Evolutionary conservation across 805 yeast genomes (phyloP).

Genomic region (Nakazawaea molendinolei): DNA sequence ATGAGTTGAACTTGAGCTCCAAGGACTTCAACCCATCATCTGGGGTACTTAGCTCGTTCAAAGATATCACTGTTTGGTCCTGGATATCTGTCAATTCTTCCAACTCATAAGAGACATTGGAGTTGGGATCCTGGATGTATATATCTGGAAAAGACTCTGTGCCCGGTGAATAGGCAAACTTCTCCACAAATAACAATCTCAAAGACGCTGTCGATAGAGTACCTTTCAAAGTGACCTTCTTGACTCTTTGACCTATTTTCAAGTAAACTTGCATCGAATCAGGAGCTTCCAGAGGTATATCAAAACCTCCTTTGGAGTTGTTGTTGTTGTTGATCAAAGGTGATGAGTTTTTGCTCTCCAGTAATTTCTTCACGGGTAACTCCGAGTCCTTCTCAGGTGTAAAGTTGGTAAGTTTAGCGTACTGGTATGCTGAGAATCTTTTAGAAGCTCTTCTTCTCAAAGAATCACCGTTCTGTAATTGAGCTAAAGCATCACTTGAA

Average conservation of each 20-base stretch:
- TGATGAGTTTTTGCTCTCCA: no score
- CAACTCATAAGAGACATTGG: conserved; percentile 66
- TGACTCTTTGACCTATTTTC: conserved; percentile 45
- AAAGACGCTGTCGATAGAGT: conserved; percentile 48
- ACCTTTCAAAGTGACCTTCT: conserved; percentile 38
- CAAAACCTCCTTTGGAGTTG: not conserved
- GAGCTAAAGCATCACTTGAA: conserved; percentile 56
- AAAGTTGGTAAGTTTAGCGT: conserved; percentile 60
- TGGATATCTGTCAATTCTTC: conserved; percentile 58
- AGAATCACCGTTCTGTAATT: conserved; percentile 75
- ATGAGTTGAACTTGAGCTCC: conserved; percentile 20
- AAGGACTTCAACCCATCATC: conserved; percentile 19
- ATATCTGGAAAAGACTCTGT: conserved; percentile 69
- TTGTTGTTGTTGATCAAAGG: not conserved
- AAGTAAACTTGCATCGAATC: conserved; percentile 32
- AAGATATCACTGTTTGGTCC: conserved; percentile 52
- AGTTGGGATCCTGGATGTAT: conserved; percentile 55
- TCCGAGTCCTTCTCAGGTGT: conserved; percentile 24
- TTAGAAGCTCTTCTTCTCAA: conserved; percentile 90
- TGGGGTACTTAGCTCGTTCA: conserved; percentile 39
- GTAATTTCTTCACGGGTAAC: conserved; percentile 17
- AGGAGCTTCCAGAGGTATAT: not conserved
- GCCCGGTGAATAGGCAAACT: conserved; percentile 78
- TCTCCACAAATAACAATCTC: conserved; percentile 75
- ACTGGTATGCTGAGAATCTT: conserved; percentile 89